Conservation (phyloP, 306 rosid genomes). For the Dalbergia oliveri region DNA sequence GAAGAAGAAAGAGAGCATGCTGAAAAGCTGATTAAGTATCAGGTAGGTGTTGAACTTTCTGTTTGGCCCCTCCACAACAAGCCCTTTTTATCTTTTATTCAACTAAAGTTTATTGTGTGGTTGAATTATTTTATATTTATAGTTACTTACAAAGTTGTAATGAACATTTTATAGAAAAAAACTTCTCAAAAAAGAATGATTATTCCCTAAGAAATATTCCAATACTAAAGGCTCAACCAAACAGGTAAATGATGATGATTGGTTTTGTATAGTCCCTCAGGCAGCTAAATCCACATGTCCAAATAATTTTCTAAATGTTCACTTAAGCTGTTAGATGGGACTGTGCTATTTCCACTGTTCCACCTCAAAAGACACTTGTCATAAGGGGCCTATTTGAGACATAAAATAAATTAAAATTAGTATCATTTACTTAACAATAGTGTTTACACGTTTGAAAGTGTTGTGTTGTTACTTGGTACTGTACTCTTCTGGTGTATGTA, state of each 20-base stretch:
- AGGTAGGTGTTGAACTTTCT: slow-evolving; percentile 37
- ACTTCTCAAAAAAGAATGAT: neutral
- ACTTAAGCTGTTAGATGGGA: neutral
- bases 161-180: no score
- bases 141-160: no score
- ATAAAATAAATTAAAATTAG: neutral
- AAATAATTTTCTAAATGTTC: no score
- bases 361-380: no score
- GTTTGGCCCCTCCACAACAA: neutral
- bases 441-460: no score
- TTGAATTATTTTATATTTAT: no score
- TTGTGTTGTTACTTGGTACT: neutral
- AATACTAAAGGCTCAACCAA: neutral
- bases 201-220: no score
- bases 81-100: neutral
- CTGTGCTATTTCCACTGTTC: neutral
- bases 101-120: neutral
- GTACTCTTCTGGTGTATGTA: neutral
- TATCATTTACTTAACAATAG: neutral
- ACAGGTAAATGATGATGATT: neutral
- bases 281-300: no score
- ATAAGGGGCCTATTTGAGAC: neutral
- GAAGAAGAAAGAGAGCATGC: slow-evolving; percentile 74
- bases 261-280: neutral
- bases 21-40: slow-evolving; percentile 59